Base-by-base conservation (phyloP, 1,284 basidiomycete genomes). In the Caloboletus inedulis region DNA sequence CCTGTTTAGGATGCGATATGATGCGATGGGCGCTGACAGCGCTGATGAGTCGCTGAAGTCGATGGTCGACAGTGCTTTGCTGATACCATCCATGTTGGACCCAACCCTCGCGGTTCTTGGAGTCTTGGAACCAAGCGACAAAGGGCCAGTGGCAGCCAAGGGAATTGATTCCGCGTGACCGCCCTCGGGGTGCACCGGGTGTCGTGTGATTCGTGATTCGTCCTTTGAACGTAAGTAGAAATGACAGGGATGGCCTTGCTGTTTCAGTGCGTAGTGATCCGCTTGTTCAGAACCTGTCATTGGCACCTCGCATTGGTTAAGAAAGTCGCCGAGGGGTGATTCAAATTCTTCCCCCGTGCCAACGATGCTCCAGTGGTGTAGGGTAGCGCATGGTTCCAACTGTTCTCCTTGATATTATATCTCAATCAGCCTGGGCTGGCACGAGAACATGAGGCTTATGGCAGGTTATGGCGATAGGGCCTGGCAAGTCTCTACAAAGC, bases 151-250 rank as follows among this genome's bases (percentile, higher is more conserved):
- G n/a, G 44, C 35, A 30, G 19, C 36, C 39, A 30, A 41, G 36
- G 37, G 31, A 44, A 48, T 35, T 30, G 25, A 31, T 48, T 39
- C 46, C 25, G 36, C 10, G 60, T 27, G 39, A 29, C n/a, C 27
- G 16, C 33, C 39, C 18, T 47, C 53, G 46, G 52, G 39, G 34
- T 39, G 41, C 54, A 21, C 43, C 58, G 60, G 46, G 25, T 37
- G 43, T 23, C 45, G 14, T 43, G 31, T 19, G 37, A 46, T 23
- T 42, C 41, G 23, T 42, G 41, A 59, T 58, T 53, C 35, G 41
- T 42, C 19, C 25, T 19, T 19, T 8, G 34, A 45, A 59, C 21
- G 21, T n/a, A 36, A 19, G 42, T 19, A 36, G 44, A 36, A 36
- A 48, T 27, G 47, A 34, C 41, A 42, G 16, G 21, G 21, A 33